These are phyloP conservation scores for Omphalotus guepiniiformis DNA, from an alignment of 768 basidiomycete genomes.

Conservation along the genomic window DNA sequence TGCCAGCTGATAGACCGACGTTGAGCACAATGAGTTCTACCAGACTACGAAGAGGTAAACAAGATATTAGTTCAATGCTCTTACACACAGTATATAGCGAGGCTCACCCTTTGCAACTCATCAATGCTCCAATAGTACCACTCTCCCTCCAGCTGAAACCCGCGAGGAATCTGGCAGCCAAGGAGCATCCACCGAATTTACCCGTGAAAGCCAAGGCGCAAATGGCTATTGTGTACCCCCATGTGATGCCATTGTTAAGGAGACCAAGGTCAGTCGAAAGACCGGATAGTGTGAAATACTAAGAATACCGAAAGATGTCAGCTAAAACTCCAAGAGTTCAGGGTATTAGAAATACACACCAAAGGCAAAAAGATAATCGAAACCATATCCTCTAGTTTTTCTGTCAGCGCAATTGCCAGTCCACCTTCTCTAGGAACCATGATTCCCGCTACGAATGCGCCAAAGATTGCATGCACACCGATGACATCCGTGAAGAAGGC, in stretches of 20 bases:
- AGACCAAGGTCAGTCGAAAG: constrained; percentile 85
- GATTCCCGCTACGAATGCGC: constrained; percentile 79
- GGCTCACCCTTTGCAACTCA: constrained; percentile 90
- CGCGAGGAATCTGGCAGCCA: constrained; percentile 60
- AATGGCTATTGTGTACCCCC: constrained; percentile 86
- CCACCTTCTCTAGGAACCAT: constrained; percentile 87
- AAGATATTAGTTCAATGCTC: neutral
- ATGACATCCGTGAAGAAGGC: constrained; percentile 94
- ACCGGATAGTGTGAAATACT: constrained; percentile 93
- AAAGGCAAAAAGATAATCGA: constrained; percentile 85
- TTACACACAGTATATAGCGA: neutral
- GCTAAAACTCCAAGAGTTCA: neutral
- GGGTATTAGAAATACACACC: no score
- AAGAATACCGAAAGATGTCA: no score
- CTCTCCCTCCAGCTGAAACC: constrained; percentile 82
- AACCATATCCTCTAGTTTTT: constrained; percentile 96
- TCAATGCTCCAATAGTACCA: constrained; percentile 81
- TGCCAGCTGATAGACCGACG: constrained; percentile 79
- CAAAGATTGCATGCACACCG: constrained; percentile 90
- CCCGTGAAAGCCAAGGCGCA: constrained; percentile 73
- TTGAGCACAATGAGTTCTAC: constrained; percentile 96
- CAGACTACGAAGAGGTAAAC: constrained; percentile 39
- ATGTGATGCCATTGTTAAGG: constrained; percentile 73
- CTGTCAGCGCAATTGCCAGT: constrained; percentile 81
- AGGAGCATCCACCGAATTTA: constrained; percentile 84